Base-by-base conservation (phyloP, 1,284 basidiomycete genomes). In the Marasmius oreades region DNA sequence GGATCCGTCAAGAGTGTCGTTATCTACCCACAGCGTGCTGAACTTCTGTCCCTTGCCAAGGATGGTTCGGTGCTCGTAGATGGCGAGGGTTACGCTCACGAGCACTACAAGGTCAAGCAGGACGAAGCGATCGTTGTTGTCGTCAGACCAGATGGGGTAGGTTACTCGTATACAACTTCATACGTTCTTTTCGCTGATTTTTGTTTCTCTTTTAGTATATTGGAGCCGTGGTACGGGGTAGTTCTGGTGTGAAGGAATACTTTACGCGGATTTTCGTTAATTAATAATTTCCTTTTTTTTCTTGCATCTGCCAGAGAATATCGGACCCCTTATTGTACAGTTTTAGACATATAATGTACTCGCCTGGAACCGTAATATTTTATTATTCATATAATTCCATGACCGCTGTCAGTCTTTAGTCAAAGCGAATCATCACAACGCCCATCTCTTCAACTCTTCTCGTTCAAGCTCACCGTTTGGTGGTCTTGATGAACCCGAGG, bases 401-500 rank as follows among this genome's bases (percentile, higher is more conserved):
- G 39, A 16, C 39, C 10, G 62, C 59, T 67, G 69, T 57, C 66
- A 67, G 62, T 69, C 69, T 63, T 68, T 70, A 69, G 71, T 75
- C 63, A 79, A 77, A 70, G 67, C 75, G 64, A 78, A 75, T 72
- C 70, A 74, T 65, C 73, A 77, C 62, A 75, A 75, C 73, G 72
- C 75, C 69, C 79, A 82, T 73, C 72, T 81, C 64, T 77, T 77
- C 65, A 73, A 76, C 60, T 70, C 77, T 62, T 78, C 81, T 60
- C 74, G 73, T 50, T 78, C 79, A 55, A 75, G 77, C 57, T 73
- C 76, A 51, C 70, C 73, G 47, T 77, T 70, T 55, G 71, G 71
- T 55, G 74, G 73, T 57, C 66, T 64, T 39, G 87, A 90, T 64
- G 86, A 87, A 58, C 84, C 85, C 22, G 88, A 89, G 68, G 82